Evolutionary conservation across 352 stramenopile species (phyloP).

Genomic region (Phytophthora sansomeana): DNA sequence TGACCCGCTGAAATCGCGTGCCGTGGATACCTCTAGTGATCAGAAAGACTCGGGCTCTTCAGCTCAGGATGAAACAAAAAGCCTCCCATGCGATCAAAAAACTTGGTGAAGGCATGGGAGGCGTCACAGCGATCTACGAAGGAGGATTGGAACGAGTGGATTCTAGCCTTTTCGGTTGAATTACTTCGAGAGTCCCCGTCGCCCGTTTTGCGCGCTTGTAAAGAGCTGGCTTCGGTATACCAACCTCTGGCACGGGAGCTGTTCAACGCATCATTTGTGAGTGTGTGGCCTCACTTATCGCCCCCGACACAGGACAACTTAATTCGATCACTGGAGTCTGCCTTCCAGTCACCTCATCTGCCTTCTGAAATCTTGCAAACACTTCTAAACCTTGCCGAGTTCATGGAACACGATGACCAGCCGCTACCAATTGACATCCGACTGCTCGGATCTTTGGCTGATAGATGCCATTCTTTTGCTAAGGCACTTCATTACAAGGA

Average conservation of each 20-base stretch:
- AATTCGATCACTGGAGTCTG: conserved; percentile 94
- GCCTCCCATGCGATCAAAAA: conserved; percentile 82
- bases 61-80: conserved; percentile 74
- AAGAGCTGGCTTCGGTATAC: conserved; percentile 97
- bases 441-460: conserved; percentile 95
- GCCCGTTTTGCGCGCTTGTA: conserved; percentile 94
- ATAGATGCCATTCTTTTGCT: conserved; percentile 99
- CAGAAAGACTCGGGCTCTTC: conserved; percentile 45
- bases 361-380: conserved; percentile 99
- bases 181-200: conserved; percentile 97
- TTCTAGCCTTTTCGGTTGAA: conserved; percentile 97
- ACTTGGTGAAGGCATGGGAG: conserved; percentile 90
- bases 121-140: conserved; percentile 86
- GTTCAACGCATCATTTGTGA: conserved; percentile 99
- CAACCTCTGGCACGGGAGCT: conserved; percentile 98
- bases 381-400: conserved; percentile 99
- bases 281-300: conserved; percentile 97
- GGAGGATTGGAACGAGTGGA: conserved; percentile 99
- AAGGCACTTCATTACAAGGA: conserved; percentile 99
- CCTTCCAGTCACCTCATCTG: conserved; percentile 92
- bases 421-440: conserved; percentile 98
- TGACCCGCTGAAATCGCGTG: conserved; percentile 66
- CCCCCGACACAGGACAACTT: conserved; percentile 93
- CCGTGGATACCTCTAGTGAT: conserved; percentile 38
- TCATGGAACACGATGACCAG: conserved; percentile 99